Conservation (phyloP, 495 filamentous ascomycete species). For the Jackrogersella multiformis region DNA sequence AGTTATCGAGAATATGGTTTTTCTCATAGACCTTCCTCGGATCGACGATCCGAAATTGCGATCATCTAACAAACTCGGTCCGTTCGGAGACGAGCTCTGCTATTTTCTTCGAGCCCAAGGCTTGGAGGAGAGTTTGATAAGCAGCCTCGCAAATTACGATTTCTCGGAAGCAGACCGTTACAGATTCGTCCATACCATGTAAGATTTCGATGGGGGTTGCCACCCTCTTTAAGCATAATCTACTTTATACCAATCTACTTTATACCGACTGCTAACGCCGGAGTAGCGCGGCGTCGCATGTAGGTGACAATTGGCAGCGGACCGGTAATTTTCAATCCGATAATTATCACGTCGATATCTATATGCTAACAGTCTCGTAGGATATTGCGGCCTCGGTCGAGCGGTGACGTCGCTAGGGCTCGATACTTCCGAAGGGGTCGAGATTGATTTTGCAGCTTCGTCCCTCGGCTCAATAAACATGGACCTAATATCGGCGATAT, state of each 20-base stretch:
- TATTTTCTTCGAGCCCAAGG: conserved; percentile 76
- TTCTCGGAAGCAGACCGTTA: conserved; percentile 72
- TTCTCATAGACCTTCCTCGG: conserved; percentile 84
- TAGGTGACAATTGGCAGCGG: conserved; percentile 61
- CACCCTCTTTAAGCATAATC: not conserved
- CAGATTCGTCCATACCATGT: conserved; percentile 85
- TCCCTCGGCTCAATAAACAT: conserved; percentile 80
- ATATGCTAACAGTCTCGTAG: conserved; percentile 40
- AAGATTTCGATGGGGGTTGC: conserved; percentile 15
- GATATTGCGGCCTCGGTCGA: conserved; percentile 71
- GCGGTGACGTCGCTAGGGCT: conserved; percentile 68
- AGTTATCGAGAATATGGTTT: conserved; percentile 84
- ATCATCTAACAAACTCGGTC: conserved; percentile 54
- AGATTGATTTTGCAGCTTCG: conserved; percentile 73
- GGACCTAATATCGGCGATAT: conserved; percentile 74
- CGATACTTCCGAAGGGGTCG: conserved; percentile 53
- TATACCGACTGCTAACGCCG: conserved; percentile 12
- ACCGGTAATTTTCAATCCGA: conserved; percentile 60
- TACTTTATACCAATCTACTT: too few species aligned
- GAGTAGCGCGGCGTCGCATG: conserved; percentile 61
- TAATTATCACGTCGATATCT: not conserved
- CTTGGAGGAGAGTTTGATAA: conserved; percentile 67
- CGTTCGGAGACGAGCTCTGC: conserved; percentile 74
- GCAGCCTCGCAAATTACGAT: conserved; percentile 73
- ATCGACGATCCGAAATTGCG: conserved; percentile 47